Evolutionary conservation across 1,284 basidiomycete species (phyloP), one percentile per base, ranked within the genome.

Genomic region (Cerrena zonata): DNA sequence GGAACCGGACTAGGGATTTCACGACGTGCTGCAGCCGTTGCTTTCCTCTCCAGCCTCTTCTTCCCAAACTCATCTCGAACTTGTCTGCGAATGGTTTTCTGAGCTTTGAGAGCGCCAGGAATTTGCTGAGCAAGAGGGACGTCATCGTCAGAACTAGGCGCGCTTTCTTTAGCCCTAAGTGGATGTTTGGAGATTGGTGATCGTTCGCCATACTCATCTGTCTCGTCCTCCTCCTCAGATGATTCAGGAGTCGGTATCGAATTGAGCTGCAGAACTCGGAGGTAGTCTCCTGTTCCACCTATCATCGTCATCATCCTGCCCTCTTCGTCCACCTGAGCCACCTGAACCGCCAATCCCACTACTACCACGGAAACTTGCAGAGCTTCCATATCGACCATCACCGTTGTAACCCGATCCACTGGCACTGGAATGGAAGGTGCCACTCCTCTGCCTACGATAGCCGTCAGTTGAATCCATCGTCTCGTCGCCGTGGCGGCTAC

Each of bases 81-180:
- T 62, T 89, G 78, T 44, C 74, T 72, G 18, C 86, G 78, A 49
- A 92, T 88, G 2, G 85, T 83, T 56, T 79, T 80, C 61, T 92
- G 89, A 12, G 88, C 89, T 4, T 72, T 77, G 51, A 92, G 67
- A 2, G 89, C 89, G 1, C 79, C 82, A 7, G 89, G 89, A 44
- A 91, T 88, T 26, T 82, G 75, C 55, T 80, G 80, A 2, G 87
- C 89, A 13, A 92, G 74, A 0, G 89, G 89, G 2, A 89, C 72
- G 58, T 91, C 82, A 61, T 91, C 86, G 50, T 82, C 80, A 12
- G 57, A 56, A 30, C 51, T 54, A 11, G 46, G 52, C 44, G 41
- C 5, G 18, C 43, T n/a, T 45, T 26, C 24, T 25, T 26, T 23
- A 22, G 43, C 5, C 18, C 18, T 34, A 34, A 22, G 38, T 15